phyloP scores from a whole-genome alignment of 768 basidiomycete species.

The Lactifluus subvellereus region DNA sequence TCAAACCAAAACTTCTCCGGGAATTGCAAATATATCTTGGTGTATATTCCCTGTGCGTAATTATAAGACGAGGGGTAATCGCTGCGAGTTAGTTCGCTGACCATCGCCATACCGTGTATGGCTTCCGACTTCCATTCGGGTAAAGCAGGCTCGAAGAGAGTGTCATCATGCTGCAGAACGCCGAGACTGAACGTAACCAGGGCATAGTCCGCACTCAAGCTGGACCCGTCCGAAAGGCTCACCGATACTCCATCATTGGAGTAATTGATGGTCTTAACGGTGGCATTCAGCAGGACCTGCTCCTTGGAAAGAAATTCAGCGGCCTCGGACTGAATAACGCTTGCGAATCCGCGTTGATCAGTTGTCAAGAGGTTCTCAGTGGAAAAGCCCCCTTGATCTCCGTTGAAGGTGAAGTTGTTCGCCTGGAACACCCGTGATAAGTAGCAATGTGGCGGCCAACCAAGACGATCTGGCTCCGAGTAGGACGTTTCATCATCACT shows the following conservation, averaged over 20 bases:
- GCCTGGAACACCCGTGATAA: slow-evolving; percentile 36
- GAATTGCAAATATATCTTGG: slow-evolving; percentile 65
- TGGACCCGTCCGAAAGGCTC: slow-evolving; percentile 39
- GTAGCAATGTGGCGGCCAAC: slow-evolving; percentile 36
- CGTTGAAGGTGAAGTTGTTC: slow-evolving; percentile 55
- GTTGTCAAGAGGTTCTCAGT: slow-evolving; percentile 46
- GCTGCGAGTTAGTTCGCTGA: slow-evolving; percentile 16
- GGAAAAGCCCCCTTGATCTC: slow-evolving; percentile 53
- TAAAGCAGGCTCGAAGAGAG: slow-evolving; percentile 48
- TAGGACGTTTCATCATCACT: slow-evolving; percentile 31
- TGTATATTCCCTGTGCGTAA: slow-evolving; percentile 44
- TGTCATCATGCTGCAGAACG: slow-evolving; percentile 59
- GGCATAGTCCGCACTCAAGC: slow-evolving; percentile 49
- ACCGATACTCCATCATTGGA: slow-evolving; percentile 43
- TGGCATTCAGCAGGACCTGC: slow-evolving; percentile 47
- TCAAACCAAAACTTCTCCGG: slow-evolving; percentile 54
- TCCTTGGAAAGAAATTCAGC: slow-evolving; percentile 43
- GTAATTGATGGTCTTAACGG: slow-evolving; percentile 44
- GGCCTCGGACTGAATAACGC: slow-evolving; percentile 53
- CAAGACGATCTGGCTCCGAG: slow-evolving; percentile 32
- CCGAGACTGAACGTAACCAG: slow-evolving; percentile 66
- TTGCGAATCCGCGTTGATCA: slow-evolving; percentile 59
- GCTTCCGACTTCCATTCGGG: slow-evolving; percentile 62
- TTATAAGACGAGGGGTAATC: neutral
- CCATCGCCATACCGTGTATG: slow-evolving; percentile 58